Percentiles rank a stretch among this genome's conserved stretches.
Evolutionary conservation across 306 rosid species (phyloP).

Genomic region (Trichosanthes cucumerina): DNA sequence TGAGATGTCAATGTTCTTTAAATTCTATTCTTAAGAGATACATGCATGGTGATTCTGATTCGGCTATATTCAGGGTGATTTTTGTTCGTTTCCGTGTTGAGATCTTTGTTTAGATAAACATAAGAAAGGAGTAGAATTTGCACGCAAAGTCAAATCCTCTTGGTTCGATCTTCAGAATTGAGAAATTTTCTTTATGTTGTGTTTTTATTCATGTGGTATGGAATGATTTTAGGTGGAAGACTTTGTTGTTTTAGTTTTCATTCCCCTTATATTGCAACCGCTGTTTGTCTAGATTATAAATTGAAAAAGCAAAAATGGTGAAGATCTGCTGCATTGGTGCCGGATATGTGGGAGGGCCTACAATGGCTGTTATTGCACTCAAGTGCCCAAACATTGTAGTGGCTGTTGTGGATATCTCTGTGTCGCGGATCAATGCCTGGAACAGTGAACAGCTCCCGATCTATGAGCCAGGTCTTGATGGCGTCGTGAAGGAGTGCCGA

Average conservation of each 20-base stretch:
- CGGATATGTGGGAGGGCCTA: slow-evolving; percentile 98
- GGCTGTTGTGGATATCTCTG: slow-evolving; percentile 84
- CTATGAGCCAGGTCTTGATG: slow-evolving; percentile 94
- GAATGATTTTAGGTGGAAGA: neutral
- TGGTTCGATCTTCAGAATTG: neutral
- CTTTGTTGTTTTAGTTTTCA: neutral
- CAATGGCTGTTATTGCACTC: slow-evolving; percentile 95
- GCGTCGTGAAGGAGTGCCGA: slow-evolving; percentile 59
- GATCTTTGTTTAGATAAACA: neutral
- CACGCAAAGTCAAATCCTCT: neutral
- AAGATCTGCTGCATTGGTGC: slow-evolving; percentile 99
- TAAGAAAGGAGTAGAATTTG: neutral
- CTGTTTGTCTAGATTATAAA: slow-evolving; percentile 29
- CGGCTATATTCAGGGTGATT: neutral
- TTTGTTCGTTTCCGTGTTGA: neutral
- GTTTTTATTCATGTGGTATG: neutral
- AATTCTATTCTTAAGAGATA: neutral
- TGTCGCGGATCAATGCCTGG: slow-evolving; percentile 78
- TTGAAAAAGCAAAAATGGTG: slow-evolving; percentile 59
- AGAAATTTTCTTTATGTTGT: neutral
- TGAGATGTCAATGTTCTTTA: neutral
- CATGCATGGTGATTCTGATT: slow-evolving; percentile 1
- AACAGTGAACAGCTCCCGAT: slow-evolving; percentile 92
- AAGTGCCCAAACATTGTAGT: slow-evolving; percentile 84
- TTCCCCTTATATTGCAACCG: slow-evolving; percentile 15